Conservation (phyloP, 1,139 yeast genomes). For the Candida sp. region DNA sequence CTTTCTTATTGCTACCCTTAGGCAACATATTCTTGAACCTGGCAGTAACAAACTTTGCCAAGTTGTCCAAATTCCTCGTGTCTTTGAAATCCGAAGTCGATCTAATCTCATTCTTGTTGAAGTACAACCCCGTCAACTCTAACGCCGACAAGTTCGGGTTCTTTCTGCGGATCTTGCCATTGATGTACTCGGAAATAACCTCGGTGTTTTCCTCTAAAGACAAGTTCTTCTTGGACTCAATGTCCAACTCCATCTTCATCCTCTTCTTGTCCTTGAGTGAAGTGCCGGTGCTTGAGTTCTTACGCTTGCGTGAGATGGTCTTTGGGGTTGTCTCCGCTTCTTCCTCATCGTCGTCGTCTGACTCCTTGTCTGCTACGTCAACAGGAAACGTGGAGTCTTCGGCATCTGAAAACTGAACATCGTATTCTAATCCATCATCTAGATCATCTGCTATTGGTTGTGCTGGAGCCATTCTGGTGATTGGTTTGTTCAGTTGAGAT, state of each 20-base stretch:
- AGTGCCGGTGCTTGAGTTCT: conserved; percentile 21
- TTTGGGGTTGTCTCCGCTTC: conserved; percentile 10
- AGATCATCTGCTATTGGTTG: conserved; percentile 52
- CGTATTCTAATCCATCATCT: conserved; percentile 70
- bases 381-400: conserved; percentile 16
- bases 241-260: conserved; percentile 62
- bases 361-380: conserved; percentile 16
- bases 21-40: conserved; percentile 52
- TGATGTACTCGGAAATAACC: conserved; percentile 62
- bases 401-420: conserved; percentile 36
- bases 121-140: conserved; percentile 62
- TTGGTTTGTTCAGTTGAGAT: conserved; percentile 1
- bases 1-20: conserved; percentile 22
- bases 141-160: conserved; percentile 63
- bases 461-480: conserved; percentile 5
- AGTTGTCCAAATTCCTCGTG: conserved; percentile 51
- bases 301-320: conserved; percentile 12
- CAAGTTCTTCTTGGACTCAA: conserved; percentile 51
- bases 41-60: conserved; percentile 45
- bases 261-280: conserved; percentile 56
- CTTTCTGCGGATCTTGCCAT: conserved; percentile 51
- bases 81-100: conserved; percentile 54
- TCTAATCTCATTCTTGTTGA: conserved; percentile 51
- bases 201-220: conserved; percentile 54
- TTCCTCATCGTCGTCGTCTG: conserved; percentile 10